phyloP scores from a whole-genome alignment of 345 rosid species.

The Melastoma malabathricum region DNA sequence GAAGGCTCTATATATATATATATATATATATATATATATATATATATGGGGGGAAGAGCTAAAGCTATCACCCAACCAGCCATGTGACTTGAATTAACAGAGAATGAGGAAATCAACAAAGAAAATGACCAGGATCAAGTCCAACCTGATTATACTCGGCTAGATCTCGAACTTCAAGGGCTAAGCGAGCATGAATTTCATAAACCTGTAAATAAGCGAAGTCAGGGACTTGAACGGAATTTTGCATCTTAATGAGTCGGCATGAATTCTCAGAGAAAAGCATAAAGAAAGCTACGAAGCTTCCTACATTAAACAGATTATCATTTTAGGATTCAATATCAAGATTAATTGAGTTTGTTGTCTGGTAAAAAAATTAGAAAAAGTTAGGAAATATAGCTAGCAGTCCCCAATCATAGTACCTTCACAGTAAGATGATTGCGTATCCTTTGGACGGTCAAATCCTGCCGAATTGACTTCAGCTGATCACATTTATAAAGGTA shows the following conservation, averaged over 20 bases:
- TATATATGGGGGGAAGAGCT: too few relatives aligned
- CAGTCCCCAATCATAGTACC: conserved; percentile 22
- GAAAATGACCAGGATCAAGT: background rate
- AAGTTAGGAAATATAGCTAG: too few relatives aligned
- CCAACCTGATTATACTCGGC: conserved; percentile 96
- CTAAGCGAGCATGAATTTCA: conserved; percentile 95
- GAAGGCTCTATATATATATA: too few relatives aligned
- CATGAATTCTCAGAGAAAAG: too few relatives aligned
- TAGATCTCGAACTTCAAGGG: conserved; percentile 88
- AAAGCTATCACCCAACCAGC: too few relatives aligned
- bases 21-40: too few relatives aligned
- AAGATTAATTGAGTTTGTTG: too few relatives aligned
- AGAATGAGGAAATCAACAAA: background rate
- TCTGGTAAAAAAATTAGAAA: too few relatives aligned
- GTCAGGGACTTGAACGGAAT: background rate
- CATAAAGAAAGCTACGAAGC: too few relatives aligned
- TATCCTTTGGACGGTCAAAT: conserved; percentile 88
- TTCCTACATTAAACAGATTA: too few relatives aligned
- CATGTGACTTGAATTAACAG: background rate
- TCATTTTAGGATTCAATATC: too few relatives aligned
- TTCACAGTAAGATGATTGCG: conserved; percentile 71
- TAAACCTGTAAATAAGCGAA: conserved; percentile 53
- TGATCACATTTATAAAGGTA: conserved; percentile 95
- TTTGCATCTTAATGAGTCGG: too few relatives aligned
- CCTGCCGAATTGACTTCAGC: conserved; percentile 97